Evolutionary conservation across 1,139 yeast species (phyloP), one percentile per base, ranked within the genome.

Genomic region (Maudiozyma humilis): DNA sequence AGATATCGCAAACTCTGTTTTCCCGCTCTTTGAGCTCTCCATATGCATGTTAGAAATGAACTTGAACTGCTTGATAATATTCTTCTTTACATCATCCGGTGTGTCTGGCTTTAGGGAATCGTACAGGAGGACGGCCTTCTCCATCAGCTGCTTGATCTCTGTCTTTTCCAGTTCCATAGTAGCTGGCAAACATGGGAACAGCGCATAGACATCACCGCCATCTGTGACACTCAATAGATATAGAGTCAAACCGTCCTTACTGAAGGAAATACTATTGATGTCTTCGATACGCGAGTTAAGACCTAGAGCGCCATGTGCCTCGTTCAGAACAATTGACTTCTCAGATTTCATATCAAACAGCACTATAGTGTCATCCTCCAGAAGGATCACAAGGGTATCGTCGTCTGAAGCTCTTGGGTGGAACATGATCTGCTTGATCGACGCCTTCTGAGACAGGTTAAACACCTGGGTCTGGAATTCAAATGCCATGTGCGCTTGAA

Each of bases 151-250:
- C 20, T 64, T 67, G 6, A 70, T 49, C 52, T 68, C 67, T 0
- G 53, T 48, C 40, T 57, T 53, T 0, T 69, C 45, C 14, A 73
- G 61, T 0, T 66, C 57, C 20, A 74, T 56, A 18, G 59, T 54
- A 2, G 60, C 51, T 0, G 85, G 82, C 20, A 73, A 54, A 56
- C 77, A 77, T 10, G 86, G 86, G 47, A 72, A 74, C 2, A 79
- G 60, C 0, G 73, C 67, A 51, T 68, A 78, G 1, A 80, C 49
- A 49, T 79, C 82, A 10, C 79, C 75, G 34, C 75, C 80, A n/a
- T 64, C 62, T 20, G 51, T 44, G 2, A 46, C 54, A 17, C 73
- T 70, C 44, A 76, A 51, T 3, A 77, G 56, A 49, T 72, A 75
- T 14, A 79, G 60, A 0, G 81, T 69, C 36, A 79, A 50, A 0